Base-by-base conservation (phyloP, 495 filamentous ascomycete species). In the Astrocystis sublimbata region DNA sequence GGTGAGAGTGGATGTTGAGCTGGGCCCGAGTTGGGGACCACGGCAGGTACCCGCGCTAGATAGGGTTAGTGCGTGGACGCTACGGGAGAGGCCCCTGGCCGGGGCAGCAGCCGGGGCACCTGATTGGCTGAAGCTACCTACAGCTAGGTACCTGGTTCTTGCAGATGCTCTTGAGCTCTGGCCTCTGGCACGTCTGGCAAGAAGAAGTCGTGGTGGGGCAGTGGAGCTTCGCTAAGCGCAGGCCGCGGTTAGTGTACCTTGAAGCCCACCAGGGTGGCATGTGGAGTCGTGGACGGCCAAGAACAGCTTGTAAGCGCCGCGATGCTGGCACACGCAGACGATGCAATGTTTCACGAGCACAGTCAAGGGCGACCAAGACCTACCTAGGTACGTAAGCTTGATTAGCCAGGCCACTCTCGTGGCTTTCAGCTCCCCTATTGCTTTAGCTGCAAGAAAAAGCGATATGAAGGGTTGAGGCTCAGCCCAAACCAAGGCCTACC, bases 151-250 rank as follows among this genome's bases (percentile, higher is more conserved):
- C n/a, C n/a, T n/a, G n/a, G n/a, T n/a, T n/a, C n/a, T n/a, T n/a
- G n/a, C n/a, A n/a, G n/a, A n/a, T n/a, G n/a, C n/a, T n/a, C n/a
- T n/a, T n/a, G n/a, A n/a, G n/a, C n/a, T n/a, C n/a, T n/a, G n/a
- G n/a, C n/a, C n/a, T n/a, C n/a, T n/a, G n/a, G n/a, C n/a, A n/a
- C n/a, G n/a, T 31, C 38, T 60, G 58, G 50, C 60, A 63, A 68
- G 66, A 71, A 67, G 69, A 69, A 53, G 46, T 23, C n/a, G n/a
- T 54, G 41, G 61, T 69, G 66, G 66, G 60, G 35, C 60, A 38
- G 46, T 57, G 45, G 58, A 36, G 63, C 52, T 41, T 55, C 45
- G 55, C 49, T 71, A 71, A 69, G 69, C 69, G 69, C 69, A 62
- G 66, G 60, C 51, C 64, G 69, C 64, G 62, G 50, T 56, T 68